A percentile compares a stretch with the other conserved stretches of the same genome.
phyloP scores from a whole-genome alignment of 2,329 filamentous ascomycete genomes.

The Coniella vitis region DNA sequence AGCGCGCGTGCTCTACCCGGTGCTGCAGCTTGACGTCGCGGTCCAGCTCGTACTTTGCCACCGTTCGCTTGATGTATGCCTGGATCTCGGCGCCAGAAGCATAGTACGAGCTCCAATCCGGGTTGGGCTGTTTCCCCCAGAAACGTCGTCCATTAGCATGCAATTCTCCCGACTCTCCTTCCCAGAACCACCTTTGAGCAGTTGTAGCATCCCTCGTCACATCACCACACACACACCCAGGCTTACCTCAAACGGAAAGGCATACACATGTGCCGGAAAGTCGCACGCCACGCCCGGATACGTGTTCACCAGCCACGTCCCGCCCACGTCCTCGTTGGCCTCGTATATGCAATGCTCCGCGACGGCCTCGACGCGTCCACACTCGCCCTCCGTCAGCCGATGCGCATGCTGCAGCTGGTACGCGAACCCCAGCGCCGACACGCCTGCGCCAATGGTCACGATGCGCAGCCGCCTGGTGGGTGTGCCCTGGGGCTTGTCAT shows the following conservation, averaged over 20 bases:
- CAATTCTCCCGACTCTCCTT: too few relatives aligned
- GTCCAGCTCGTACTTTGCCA: conserved; percentile 56
- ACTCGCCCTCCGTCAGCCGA: neutral
- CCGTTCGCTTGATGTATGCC: conserved; percentile 54
- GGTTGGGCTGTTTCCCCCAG: conserved; percentile 21
- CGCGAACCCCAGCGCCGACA: conserved; percentile 5
- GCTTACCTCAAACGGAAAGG: conserved; percentile 44
- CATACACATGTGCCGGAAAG: conserved; percentile 60
- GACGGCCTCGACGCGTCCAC: neutral
- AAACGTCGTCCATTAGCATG: conserved; percentile 12
- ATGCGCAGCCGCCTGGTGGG: conserved; percentile 7
- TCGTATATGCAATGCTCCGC: conserved; percentile 51
- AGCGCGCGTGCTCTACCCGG: conserved; percentile 44
- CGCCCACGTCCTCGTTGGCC: conserved; percentile 53
- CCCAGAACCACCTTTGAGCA: too few relatives aligned
- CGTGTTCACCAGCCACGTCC: conserved; percentile 44
- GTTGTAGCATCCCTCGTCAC: neutral
- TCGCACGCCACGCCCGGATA: conserved; percentile 61
- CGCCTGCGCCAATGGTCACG: conserved; percentile 10
- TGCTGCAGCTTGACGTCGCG: conserved; percentile 46
- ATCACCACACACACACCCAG: neutral
- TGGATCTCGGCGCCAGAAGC: conserved; percentile 57
- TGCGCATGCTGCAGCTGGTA: conserved; percentile 11
- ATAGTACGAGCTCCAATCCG: conserved; percentile 59
- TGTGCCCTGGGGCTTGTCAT: conserved; percentile 7